phyloP scores from a whole-genome alignment of 1,284 basidiomycete genomes.

The Leccinum pachyderme region DNA sequence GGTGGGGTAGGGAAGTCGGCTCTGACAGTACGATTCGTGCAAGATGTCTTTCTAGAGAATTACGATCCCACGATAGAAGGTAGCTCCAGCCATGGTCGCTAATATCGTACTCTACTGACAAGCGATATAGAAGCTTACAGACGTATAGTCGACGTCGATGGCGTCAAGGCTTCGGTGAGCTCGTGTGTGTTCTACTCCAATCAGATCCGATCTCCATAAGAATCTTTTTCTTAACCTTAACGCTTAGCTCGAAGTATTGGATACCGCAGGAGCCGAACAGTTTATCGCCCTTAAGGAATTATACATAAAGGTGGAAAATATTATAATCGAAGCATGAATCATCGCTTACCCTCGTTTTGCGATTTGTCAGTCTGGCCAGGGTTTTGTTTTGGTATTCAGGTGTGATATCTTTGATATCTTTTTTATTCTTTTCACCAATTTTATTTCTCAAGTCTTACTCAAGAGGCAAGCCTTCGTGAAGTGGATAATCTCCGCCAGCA shows the following conservation, averaged over 20 bases:
- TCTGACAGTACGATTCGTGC: slow-evolving; percentile 71
- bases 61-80: slow-evolving; percentile 87
- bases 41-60: slow-evolving; percentile 69
- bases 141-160: slow-evolving; percentile 59
- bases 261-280: slow-evolving; percentile 90
- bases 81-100: slow-evolving; percentile 24
- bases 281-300: slow-evolving; percentile 77
- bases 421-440: slow-evolving; percentile 1
- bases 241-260: slow-evolving; percentile 75
- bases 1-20: slow-evolving; percentile 86
- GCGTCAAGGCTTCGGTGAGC: slow-evolving; percentile 53
- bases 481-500: slow-evolving; percentile 78
- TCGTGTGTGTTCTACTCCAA: slow-evolving; percentile 21
- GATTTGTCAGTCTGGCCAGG: slow-evolving; percentile 57
- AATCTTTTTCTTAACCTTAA: slow-evolving; percentile 13
- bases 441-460: slow-evolving; percentile 56
- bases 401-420: slow-evolving; percentile 22
- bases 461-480: slow-evolving; percentile 74
- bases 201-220: slow-evolving; percentile 10
- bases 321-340: not conserved
- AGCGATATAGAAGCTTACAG: slow-evolving; percentile 42
- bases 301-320: slow-evolving; percentile 63
- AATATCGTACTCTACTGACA: slow-evolving; percentile 6
- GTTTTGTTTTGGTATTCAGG: slow-evolving; percentile 86
- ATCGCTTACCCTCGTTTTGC: slow-evolving; percentile 1